Evolutionary conservation across 2,329 filamentous ascomycete species (phyloP).

Genomic region (Phaeoacremonium minimum): DNA sequence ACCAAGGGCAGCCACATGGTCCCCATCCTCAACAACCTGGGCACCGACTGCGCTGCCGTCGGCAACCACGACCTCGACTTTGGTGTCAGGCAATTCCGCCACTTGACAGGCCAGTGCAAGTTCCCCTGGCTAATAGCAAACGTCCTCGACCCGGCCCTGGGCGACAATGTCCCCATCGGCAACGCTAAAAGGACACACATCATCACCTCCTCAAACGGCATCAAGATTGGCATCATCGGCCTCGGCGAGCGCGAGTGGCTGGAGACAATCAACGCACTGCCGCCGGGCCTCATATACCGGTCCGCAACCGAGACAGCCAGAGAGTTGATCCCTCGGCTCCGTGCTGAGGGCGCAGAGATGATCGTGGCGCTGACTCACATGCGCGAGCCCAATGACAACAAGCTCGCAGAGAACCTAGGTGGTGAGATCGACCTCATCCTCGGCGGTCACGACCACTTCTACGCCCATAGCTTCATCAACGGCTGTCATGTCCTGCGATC

Average conservation of each 20-base stretch:
- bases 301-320: constrained; percentile 73
- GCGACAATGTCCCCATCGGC: constrained; percentile 69
- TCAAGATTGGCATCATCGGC: constrained; percentile 82
- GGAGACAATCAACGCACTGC: constrained; percentile 81
- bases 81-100: constrained; percentile 73
- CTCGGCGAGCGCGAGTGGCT: constrained; percentile 87
- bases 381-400: constrained; percentile 84
- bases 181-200: constrained; percentile 73
- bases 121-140: constrained; percentile 93
- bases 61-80: constrained; percentile 95
- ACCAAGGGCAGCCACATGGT: constrained; percentile 92
- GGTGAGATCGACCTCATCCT: constrained; percentile 81
- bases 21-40: constrained; percentile 72
- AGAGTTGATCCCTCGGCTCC: constrained; percentile 68
- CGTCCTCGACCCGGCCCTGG: constrained; percentile 77
- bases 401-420: constrained; percentile 69
- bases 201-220: constrained; percentile 74
- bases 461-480: constrained; percentile 72
- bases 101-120: constrained; percentile 67
- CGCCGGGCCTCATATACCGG: constrained; percentile 76
- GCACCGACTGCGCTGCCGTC: constrained; percentile 76
- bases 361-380: constrained; percentile 81
- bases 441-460: constrained; percentile 88
- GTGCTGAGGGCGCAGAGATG: constrained; percentile 75
- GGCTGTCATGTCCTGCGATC: constrained; percentile 81